Conservation (phyloP, 768 basidiomycete genomes). For the Pluteus cervinus region DNA sequence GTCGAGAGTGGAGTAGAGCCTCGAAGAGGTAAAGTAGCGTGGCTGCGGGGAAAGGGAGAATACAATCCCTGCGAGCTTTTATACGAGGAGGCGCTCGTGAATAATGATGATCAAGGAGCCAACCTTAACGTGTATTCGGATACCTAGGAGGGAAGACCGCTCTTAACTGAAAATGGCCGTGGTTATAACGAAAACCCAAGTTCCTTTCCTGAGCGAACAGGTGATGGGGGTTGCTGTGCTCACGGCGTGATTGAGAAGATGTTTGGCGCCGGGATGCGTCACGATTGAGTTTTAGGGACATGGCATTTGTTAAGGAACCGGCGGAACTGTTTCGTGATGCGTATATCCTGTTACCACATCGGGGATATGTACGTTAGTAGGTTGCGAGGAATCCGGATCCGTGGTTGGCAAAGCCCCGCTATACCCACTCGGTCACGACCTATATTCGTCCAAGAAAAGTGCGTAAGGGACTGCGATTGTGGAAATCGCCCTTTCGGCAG, state of each 20-base stretch:
- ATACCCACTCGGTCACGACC: no score
- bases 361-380: no score
- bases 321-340: constrained; percentile 4
- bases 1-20: background rate
- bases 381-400: constrained; percentile 1
- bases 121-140: constrained; percentile 19
- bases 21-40: constrained; percentile 1
- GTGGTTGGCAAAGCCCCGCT: no score
- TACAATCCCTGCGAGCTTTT: constrained; percentile 10
- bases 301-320: constrained; percentile 13
- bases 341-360: no score
- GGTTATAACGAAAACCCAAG: constrained; percentile 9
- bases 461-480: no score
- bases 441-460: no score
- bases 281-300: constrained; percentile 20
- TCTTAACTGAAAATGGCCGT: constrained; percentile 8
- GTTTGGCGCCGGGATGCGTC: constrained; percentile 6
- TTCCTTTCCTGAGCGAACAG: constrained; percentile 8
- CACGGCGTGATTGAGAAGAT: constrained; percentile 10
- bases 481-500: no score
- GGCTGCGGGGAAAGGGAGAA: constrained; percentile 4
- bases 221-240: constrained; percentile 16
- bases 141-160: constrained; percentile 8
- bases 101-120: constrained; percentile 21
- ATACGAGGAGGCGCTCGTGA: constrained; percentile 9